phyloP scores from a whole-genome alignment of 306 rosid species.

The Casuarina equisetifolia region DNA sequence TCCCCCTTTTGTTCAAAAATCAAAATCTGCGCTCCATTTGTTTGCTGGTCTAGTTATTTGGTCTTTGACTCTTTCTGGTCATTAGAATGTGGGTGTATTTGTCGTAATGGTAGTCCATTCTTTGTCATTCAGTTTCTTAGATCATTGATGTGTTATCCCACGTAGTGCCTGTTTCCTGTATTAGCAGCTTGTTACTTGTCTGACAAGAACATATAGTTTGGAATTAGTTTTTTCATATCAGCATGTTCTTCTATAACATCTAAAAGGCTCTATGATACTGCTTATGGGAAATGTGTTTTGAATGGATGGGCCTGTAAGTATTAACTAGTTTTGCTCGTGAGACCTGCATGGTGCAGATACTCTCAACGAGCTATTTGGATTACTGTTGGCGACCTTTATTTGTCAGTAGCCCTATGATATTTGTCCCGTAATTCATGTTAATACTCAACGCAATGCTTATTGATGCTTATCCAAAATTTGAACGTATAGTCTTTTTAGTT shows the following conservation, averaged over 20 bases:
- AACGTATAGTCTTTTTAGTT: neutral
- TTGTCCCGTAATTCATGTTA: neutral
- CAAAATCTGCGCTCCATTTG: no score
- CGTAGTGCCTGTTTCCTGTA: neutral
- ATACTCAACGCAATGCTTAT: neutral
- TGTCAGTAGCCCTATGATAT: neutral
- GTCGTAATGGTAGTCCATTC: neutral
- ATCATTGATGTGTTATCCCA: neutral
- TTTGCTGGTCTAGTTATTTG: neutral
- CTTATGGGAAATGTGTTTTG: neutral
- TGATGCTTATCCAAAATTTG: neutral
- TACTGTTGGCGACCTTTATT: neutral
- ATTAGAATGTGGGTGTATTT: neutral
- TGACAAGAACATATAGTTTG: neutral
- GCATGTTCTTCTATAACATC: neutral
- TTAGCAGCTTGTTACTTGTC: neutral
- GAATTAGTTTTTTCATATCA: neutral
- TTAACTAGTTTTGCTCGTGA: no score
- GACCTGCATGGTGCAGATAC: neutral
- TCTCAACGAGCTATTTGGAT: neutral
- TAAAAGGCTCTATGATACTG: neutral
- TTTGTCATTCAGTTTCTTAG: neutral
- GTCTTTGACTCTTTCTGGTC: neutral
- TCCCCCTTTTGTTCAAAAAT: neutral
- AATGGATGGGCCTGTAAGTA: neutral